Percentiles rank a stretch among this genome's conserved stretches.
These are phyloP conservation scores for Solanum arcanum DNA, from an alignment of 257 asterid genomes.

Conservation along the genomic window DNA sequence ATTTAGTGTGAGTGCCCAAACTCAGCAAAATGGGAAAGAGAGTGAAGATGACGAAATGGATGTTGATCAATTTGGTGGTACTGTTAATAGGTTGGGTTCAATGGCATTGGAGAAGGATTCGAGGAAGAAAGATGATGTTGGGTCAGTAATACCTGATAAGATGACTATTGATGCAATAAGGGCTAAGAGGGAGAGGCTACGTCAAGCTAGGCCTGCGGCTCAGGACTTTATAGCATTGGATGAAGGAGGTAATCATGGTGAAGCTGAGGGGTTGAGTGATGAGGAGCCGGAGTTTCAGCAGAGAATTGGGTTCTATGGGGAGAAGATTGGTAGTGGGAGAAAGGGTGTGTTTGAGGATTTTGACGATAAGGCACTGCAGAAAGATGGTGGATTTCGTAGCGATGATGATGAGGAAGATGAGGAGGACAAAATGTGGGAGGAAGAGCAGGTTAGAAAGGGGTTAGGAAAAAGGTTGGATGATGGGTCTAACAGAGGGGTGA, in stretches of 20 bases:
- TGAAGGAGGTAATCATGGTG: slow-evolving; percentile 97
- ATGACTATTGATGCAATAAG: slow-evolving; percentile 60
- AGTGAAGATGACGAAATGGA: slow-evolving; percentile 18
- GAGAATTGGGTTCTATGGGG: slow-evolving; percentile 84
- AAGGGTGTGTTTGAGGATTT: slow-evolving; percentile 86
- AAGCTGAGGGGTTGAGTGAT: slow-evolving; percentile 87
- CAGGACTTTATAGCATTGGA: slow-evolving; percentile 81
- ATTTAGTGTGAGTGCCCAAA: slow-evolving; percentile 1
- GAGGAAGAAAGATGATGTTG: slow-evolving; percentile 23
- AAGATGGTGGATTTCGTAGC: slow-evolving; percentile 17
- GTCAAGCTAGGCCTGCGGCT: slow-evolving; percentile 77
- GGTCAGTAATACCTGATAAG: slow-evolving; percentile 49
- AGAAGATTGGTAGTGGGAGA: slow-evolving; percentile 42
- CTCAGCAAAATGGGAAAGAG: slow-evolving; percentile 9
- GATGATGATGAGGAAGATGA: slow-evolving; percentile 64
- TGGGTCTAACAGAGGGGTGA: slow-evolving; percentile 36
- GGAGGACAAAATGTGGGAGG: slow-evolving; percentile 96
- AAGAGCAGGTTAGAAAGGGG: slow-evolving; percentile 92
- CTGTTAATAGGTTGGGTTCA: slow-evolving; percentile 25
- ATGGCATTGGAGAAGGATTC: slow-evolving; percentile 30
- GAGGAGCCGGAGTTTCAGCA: slow-evolving; percentile 89
- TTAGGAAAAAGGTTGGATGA: slow-evolving; percentile 86
- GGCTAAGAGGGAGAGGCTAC: slow-evolving; percentile 84
- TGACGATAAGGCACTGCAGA: slow-evolving; percentile 44
- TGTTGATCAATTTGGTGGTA: slow-evolving; percentile 11